Evolutionary conservation across 2,329 filamentous ascomycete species (phyloP).

Genomic region (Aspergillus sp.): DNA sequence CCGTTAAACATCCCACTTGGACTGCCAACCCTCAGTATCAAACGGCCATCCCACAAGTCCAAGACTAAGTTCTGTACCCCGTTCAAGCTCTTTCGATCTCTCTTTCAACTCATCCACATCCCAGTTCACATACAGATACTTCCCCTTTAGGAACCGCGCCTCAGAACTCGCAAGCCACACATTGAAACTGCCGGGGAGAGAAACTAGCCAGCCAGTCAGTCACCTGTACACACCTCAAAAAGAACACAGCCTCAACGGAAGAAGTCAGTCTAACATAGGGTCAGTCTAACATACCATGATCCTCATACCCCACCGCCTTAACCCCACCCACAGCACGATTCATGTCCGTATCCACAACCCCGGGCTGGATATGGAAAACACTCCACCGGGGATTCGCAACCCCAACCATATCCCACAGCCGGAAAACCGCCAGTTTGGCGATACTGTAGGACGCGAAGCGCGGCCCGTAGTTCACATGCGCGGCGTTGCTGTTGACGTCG

Average conservation of each 20-base stretch:
- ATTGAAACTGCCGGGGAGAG: background rate
- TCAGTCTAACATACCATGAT: background rate
- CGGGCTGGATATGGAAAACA: constrained; percentile 7
- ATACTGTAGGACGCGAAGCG: background rate
- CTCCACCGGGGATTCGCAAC: background rate
- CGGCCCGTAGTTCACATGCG: background rate
- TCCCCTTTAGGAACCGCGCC: constrained; percentile 6
- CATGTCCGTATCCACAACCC: constrained; percentile 9
- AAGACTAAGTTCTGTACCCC: background rate
- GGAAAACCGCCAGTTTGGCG: background rate
- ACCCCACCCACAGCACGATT: constrained; percentile 1
- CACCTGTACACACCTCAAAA: background rate
- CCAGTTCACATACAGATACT: constrained; percentile 6
- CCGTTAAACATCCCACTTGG: background rate
- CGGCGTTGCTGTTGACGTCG: background rate
- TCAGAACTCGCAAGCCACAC: constrained; percentile 9
- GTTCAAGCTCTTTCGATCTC: background rate
- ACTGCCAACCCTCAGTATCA: background rate
- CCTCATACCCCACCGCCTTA: constrained; percentile 1
- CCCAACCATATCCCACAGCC: constrained; percentile 2
- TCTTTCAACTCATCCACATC: constrained; percentile 4
- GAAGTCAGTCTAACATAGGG: too few relatives aligned
- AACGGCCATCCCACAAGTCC: background rate
- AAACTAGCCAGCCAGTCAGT: background rate
- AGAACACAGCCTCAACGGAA: background rate